Evolutionary conservation across 1,284 basidiomycete species (phyloP).

Genomic region (Leccinum subrobustum): DNA sequence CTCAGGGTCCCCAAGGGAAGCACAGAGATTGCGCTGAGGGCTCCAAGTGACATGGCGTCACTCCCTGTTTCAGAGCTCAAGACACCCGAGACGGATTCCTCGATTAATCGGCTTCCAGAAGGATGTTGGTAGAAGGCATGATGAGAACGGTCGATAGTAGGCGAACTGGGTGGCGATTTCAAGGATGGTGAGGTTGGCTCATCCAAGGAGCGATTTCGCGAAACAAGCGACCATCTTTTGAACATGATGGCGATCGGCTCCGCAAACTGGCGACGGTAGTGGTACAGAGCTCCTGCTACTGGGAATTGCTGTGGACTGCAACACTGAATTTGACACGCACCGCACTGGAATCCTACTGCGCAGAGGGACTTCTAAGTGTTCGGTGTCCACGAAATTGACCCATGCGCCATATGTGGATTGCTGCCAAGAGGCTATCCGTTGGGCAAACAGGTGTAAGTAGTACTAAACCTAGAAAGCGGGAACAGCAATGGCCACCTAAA

Average conservation of each 20-base stretch:
- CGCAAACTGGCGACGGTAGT: neutral
- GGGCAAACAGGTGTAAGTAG: neutral
- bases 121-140: slow-evolving; percentile 16
- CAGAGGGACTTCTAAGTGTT: neutral
- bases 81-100: slow-evolving; percentile 27
- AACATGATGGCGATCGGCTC: slow-evolving; percentile 19
- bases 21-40: slow-evolving; percentile 3
- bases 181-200: slow-evolving; percentile 9
- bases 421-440: neutral
- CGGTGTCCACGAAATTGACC: neutral
- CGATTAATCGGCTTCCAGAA: slow-evolving; percentile 32
- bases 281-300: neutral
- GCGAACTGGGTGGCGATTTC: slow-evolving; percentile 21
- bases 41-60: slow-evolving; percentile 11
- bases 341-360: neutral
- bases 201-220: slow-evolving; percentile 9
- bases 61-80: slow-evolving; percentile 28
- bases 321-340: neutral
- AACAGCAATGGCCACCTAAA: no score
- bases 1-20: slow-evolving; percentile 4
- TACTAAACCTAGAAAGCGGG: no score
- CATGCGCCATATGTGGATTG: neutral
- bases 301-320: slow-evolving; percentile 1
- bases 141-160: neutral
- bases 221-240: slow-evolving; percentile 14